Evolutionary conservation across 164 flowering plant genomes (phyloP), one percentile per base, ranked within the genome.

Genomic region (Akebia trifoliata): DNA sequence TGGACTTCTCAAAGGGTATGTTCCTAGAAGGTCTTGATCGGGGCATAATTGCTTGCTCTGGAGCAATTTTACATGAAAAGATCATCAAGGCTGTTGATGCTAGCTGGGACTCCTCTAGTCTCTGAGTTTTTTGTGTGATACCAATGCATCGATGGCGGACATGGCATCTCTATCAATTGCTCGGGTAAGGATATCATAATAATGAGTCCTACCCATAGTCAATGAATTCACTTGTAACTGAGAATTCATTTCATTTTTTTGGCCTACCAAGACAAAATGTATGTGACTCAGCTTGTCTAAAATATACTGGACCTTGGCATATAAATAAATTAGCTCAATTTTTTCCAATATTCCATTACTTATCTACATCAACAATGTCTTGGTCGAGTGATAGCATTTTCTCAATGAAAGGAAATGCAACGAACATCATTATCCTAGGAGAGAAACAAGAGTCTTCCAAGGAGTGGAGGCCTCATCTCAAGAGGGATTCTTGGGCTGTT

Each of bases 1-100:
- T 88, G 30, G 78, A 87, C 66, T 91, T 91, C 42, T 86, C 98
- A 3, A 86, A 70, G 63, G 96, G 96, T 6, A 61, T 74, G 29
- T 84, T 76, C 59, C 61, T 91, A n/a, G 91, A 87, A 78, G 93
- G 95, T 53, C 91, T 90, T 34, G 95, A 90, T 61, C 75, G 94
- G 12, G 97, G 97, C 8, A 78, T 87, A 56, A 79, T 90, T 59
- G 94, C 91, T 67, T 84, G 84, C 70, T 73, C 93, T 38, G 95
- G 97, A 62, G 71, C 77, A 14, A 47, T 52, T 29, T 69, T 90
- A 28, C 97, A 83, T 65, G 81, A 82, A 21, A 85, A 73, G 69
- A 79, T 90, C 54, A 75, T 90, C 42, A 57, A 60, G 21, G 95
- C 93, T 26, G 89, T 87, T 65, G 78, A 90, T 76, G 91, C 81